Conservation (phyloP, 1,284 basidiomycete genomes). For the Rhodotorula sp. region DNA sequence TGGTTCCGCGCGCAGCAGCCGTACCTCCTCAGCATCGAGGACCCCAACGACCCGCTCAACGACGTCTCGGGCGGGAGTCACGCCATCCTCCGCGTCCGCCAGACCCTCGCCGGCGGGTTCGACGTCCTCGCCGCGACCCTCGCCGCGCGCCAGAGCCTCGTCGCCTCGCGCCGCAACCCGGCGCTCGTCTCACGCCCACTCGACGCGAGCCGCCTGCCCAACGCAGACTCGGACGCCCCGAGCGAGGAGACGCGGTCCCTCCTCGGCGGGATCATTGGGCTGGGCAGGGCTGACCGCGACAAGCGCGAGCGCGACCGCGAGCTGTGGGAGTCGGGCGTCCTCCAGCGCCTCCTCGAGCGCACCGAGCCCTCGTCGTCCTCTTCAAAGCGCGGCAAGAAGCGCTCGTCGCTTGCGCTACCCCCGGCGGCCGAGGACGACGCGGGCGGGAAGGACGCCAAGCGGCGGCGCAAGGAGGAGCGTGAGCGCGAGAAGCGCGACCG, state of each 20-base stretch:
- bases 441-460: constrained; percentile 24
- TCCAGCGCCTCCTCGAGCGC: constrained; percentile 26
- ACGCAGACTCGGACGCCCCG: constrained; percentile 25
- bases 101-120: constrained; percentile 81
- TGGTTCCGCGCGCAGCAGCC: constrained; percentile 69
- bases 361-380: neutral
- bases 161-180: constrained; percentile 18
- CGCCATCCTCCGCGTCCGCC: constrained; percentile 76
- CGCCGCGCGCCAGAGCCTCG: constrained; percentile 54
- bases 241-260: constrained; percentile 25
- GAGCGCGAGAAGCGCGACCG: constrained; percentile 17
- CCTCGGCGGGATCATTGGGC: constrained; percentile 38
- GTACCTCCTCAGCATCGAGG: constrained; percentile 80
- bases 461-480: constrained; percentile 17
- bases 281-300: constrained; percentile 19
- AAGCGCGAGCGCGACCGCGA: constrained; percentile 12
- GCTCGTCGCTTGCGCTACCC: too few species aligned
- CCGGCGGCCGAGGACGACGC: neutral
- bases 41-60: constrained; percentile 89
- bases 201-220: constrained; percentile 16
- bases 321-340: constrained; percentile 21
- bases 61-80: constrained; percentile 90
- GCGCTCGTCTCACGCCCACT: constrained; percentile 4
- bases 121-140: constrained; percentile 74
- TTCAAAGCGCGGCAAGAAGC: too few species aligned